Evolutionary conservation across 768 basidiomycete species (phyloP).

Genomic region (Lepiota subincarnata): DNA sequence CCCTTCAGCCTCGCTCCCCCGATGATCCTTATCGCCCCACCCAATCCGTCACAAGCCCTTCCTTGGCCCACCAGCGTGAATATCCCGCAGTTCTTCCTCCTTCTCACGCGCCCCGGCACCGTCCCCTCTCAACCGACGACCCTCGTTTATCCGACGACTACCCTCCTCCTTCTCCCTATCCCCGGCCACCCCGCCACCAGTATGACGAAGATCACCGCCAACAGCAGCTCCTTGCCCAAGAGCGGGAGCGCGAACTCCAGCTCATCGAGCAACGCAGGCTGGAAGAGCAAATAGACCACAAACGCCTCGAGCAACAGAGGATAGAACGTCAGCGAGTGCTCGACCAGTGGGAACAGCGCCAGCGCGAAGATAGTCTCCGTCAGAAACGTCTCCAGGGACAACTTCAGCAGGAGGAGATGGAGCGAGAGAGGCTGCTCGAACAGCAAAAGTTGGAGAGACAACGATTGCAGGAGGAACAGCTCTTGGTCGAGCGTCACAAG

Average conservation of each 20-base stretch:
- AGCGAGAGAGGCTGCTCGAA: conserved; percentile 11
- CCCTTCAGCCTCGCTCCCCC: conserved; percentile 2
- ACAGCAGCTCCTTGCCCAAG: conserved; percentile 5
- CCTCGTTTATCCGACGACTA: conserved; percentile 1
- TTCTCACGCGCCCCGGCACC: conserved; percentile 6
- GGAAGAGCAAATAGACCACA: conserved; percentile 12
- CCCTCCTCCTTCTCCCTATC: conserved; percentile 1
- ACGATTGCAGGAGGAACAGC: conserved; percentile 12
- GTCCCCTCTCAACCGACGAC: neutral
- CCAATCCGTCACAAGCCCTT: conserved; percentile 5
- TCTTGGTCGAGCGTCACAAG: conserved; percentile 5
- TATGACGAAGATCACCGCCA: conserved; percentile 14
- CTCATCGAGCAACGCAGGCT: neutral
- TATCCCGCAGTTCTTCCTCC: conserved; percentile 3
- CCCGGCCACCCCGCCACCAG: conserved; percentile 8
- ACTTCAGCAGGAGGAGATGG: conserved; percentile 8
- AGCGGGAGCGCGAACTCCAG: conserved; percentile 1
- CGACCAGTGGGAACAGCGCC: conserved; percentile 8
- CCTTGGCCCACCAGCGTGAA: neutral
- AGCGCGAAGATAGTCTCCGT: conserved; percentile 15
- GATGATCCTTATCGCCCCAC: conserved; percentile 9
- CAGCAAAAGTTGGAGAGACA: conserved; percentile 9
- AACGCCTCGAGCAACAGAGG: conserved; percentile 12
- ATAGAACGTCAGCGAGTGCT: conserved; percentile 2
- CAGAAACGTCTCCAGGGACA: conserved; percentile 13